Evolutionary conservation across 345 rosid species (phyloP).

Genomic region (Odontarrhena argentea): DNA sequence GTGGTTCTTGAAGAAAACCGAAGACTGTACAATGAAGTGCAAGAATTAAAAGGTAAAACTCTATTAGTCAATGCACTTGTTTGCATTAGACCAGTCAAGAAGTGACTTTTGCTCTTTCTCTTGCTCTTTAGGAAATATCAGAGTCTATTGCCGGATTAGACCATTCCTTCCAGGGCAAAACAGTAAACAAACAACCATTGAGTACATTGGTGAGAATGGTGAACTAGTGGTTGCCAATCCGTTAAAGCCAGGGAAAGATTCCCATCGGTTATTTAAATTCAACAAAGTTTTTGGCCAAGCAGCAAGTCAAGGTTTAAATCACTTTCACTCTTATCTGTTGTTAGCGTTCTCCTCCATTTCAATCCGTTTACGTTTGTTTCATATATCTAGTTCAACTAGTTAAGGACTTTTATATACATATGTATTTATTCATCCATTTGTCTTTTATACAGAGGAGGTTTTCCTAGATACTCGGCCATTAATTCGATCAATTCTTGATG

Average conservation of each 20-base stretch:
- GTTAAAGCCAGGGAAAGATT: slow-evolving; percentile 76
- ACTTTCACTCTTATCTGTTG: slow-evolving; percentile 4
- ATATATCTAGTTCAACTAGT: slow-evolving; percentile 1
- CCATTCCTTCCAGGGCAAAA: slow-evolving; percentile 91
- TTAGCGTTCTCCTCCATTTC: not conserved
- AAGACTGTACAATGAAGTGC: slow-evolving; percentile 88
- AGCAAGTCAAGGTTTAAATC: slow-evolving; percentile 73
- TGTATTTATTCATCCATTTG: slow-evolving; percentile 2
- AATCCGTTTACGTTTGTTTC: not conserved
- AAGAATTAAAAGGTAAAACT: slow-evolving; percentile 88
- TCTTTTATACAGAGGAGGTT: slow-evolving; percentile 70
- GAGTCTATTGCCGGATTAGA: slow-evolving; percentile 93
- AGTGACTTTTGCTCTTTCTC: slow-evolving; percentile 31
- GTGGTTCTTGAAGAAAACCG: slow-evolving; percentile 80
- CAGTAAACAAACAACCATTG: slow-evolving; percentile 69
- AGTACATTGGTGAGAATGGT: slow-evolving; percentile 86
- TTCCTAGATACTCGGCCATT: slow-evolving; percentile 87
- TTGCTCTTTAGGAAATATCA: slow-evolving; percentile 71
- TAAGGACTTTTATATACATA: not conserved
- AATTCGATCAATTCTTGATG: slow-evolving; percentile 93
- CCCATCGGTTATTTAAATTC: slow-evolving; percentile 77
- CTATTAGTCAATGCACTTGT: slow-evolving; percentile 20
- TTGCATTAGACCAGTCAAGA: slow-evolving; percentile 18
- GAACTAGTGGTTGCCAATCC: slow-evolving; percentile 89
- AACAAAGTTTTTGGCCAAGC: slow-evolving; percentile 85